phyloP scores from a whole-genome alignment of 306 rosid species.

The Prunus mume region DNA sequence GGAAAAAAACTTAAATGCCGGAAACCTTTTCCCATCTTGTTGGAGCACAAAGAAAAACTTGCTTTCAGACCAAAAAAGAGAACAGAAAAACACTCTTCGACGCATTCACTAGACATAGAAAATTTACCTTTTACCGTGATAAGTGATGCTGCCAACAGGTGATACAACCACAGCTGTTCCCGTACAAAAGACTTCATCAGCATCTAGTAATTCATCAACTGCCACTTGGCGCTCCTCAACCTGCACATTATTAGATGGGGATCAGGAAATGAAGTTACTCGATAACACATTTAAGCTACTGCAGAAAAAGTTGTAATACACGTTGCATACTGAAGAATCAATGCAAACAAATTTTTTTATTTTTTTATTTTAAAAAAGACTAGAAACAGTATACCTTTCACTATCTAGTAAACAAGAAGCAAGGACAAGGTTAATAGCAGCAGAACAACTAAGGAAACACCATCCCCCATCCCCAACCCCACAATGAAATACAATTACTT shows the following conservation, averaged over 20 bases:
- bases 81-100: slow-evolving; percentile 2
- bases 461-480: not conserved
- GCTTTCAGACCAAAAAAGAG: not conserved
- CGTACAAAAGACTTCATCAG: slow-evolving; percentile 94
- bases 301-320: not conserved
- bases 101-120: not conserved
- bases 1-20: not conserved
- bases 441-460: slow-evolving; percentile 3
- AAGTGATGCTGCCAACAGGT: slow-evolving; percentile 94
- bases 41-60: slow-evolving; percentile 17
- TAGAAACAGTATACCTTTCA: not conserved
- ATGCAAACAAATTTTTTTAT: not conserved
- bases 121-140: slow-evolving; percentile 60
- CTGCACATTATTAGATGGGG: slow-evolving; percentile 42
- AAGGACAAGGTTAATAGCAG: not conserved
- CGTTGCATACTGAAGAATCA: not conserved
- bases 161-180: slow-evolving; percentile 98
- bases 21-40: not conserved
- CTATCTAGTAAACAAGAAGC: slow-evolving; percentile 6
- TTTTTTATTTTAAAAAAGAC: not conserved
- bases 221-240: slow-evolving; percentile 88
- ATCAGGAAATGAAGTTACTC: not conserved
- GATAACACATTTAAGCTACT: not conserved
- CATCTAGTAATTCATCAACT: slow-evolving; percentile 86
- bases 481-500: not conserved